Base-by-base conservation (phyloP, 2,329 filamentous ascomycete species). In the Sporothrix schenckii region DNA sequence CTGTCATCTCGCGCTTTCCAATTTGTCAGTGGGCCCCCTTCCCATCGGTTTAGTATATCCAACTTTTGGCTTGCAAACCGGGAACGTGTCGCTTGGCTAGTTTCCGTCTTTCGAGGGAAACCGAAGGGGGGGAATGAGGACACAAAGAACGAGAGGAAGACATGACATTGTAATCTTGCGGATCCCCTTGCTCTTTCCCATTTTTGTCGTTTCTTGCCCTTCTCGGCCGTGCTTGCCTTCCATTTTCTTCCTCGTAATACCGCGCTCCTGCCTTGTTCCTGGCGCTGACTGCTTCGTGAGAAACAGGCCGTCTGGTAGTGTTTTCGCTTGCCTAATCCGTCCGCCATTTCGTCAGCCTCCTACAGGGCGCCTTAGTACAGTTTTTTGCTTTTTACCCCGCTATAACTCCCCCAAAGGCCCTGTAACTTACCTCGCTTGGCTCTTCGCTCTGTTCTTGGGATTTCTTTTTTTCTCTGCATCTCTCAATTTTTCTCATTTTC, bases 241-340 rank as follows among this genome's bases (percentile, higher is more conserved):
- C 21, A 10, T 9, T 41, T 41, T 9, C 30, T 58, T 41, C 30
- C 30, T 60, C 34, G 30, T 41, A 44, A 21, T 39, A 13, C 44
- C 13, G 11, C 44, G 24, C 4, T 47, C 44, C 14, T 24, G 41
- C 13, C 24, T 49, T 13, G n/a, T 56, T 30, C n/a, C 66, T 67
- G 30, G 34, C 65, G 65, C 65, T 67, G 65, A 67, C 65, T 56
- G 34, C 27, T 21, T 50, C 39, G 63, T 52, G 34, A 21, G 50
- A 44, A 52, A 39, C 27, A 27, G 47, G 47, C 63, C 44, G 47
- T 67, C 56, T 54, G 14, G 27, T 54, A 24, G 24, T 24, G 24
- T 24, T 24, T 24, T 24, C 30, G 52, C 52, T 68, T 58, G 66
- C 66, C 66, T 60, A 68, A 60, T 49, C 66, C 66, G 66, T 68